These are phyloP conservation scores for Gossypium australe DNA, from an alignment of 345 rosid species.

Conservation along the genomic window DNA sequence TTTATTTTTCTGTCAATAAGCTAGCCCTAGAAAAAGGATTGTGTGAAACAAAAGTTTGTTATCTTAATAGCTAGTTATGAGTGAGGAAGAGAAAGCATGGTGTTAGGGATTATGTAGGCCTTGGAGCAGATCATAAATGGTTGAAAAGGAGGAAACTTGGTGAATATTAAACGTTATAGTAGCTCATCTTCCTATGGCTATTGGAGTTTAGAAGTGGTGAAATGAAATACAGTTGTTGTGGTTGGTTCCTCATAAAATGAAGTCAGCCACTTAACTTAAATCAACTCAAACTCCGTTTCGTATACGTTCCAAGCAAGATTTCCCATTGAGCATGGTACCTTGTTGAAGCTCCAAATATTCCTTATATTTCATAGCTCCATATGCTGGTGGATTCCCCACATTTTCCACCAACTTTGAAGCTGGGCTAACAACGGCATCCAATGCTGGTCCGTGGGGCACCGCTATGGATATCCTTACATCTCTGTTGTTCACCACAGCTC, in stretches of 20 bases:
- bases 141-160: too few relatives aligned
- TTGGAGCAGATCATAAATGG: too few relatives aligned
- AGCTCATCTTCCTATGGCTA: background rate
- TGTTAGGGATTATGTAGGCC: too few relatives aligned
- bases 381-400: conserved; percentile 15
- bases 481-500: conserved; percentile 39
- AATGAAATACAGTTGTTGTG: background rate
- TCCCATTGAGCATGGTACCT: conserved; percentile 28
- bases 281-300: background rate
- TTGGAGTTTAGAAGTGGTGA: background rate
- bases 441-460: conserved; percentile 35
- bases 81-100: too few relatives aligned
- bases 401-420: conserved; percentile 25
- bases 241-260: background rate
- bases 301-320: conserved; percentile 30
- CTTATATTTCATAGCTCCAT: conserved; percentile 29
- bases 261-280: too few relatives aligned
- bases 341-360: conserved; percentile 36
- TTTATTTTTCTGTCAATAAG: too few relatives aligned
- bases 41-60: too few relatives aligned
- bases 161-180: background rate
- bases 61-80: too few relatives aligned
- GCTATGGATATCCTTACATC: conserved; percentile 31
- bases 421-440: conserved; percentile 34
- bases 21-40: too few relatives aligned